Conservation (phyloP, 176 grass and related monocot genomes). For the Guadua angustifolia region DNA sequence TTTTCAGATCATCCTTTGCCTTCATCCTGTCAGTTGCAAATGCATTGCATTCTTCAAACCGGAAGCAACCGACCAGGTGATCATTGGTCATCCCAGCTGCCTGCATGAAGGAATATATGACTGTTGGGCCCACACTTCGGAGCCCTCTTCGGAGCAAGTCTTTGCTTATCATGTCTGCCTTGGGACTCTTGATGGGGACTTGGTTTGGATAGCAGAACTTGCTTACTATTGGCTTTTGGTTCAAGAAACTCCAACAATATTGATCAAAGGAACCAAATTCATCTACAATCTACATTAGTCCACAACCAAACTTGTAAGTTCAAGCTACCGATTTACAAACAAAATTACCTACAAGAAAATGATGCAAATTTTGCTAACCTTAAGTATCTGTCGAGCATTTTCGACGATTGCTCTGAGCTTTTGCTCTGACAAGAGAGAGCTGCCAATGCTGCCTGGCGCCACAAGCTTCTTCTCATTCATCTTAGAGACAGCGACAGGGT, state of each 20-base stretch:
- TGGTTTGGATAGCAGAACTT: conserved; percentile 56
- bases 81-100: conserved; percentile 74
- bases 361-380: conserved; percentile 25
- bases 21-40: conserved; percentile 17
- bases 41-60: conserved; percentile 56
- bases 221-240: conserved; percentile 52
- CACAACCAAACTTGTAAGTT: conserved; percentile 30
- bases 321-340: not conserved
- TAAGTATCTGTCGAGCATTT: conserved; percentile 51
- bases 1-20: conserved; percentile 37
- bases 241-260: conserved; percentile 70
- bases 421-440: conserved; percentile 54
- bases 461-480: conserved; percentile 86
- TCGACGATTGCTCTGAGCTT: conserved; percentile 55
- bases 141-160: conserved; percentile 56
- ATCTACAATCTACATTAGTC: conserved; percentile 54
- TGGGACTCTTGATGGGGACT: conserved; percentile 53
- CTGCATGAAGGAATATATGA: conserved; percentile 88
- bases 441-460: conserved; percentile 40
- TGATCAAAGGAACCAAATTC: conserved; percentile 66
- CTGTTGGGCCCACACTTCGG: conserved; percentile 60
- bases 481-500: conserved; percentile 62
- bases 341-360: not conserved
- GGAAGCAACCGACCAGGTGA: conserved; percentile 68
- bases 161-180: conserved; percentile 60